Evolutionary conservation across 345 rosid species (phyloP), one percentile per base, ranked within the genome.

Genomic region (Linum lewisii): DNA sequence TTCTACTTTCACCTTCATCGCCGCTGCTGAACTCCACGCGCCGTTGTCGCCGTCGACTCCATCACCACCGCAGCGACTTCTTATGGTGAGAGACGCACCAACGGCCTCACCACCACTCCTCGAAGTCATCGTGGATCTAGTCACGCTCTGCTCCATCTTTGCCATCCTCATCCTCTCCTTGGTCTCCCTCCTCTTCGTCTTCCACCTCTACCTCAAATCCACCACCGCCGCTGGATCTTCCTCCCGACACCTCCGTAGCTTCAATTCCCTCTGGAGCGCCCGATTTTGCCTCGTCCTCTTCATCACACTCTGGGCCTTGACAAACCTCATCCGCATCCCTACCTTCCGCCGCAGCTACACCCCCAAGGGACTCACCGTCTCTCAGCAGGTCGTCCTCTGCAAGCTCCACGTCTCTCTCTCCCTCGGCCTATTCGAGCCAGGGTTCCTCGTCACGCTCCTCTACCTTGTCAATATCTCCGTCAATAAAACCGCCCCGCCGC

Each of bases 241-340:
- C 59, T 72, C 80, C 26, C 72, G 51, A 21, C 73, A 73, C 56
- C 65, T 86, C 18, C 73, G 72, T 26, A 65, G 60, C 18, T 83
- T 86, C 68, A 81, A 81, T 63, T 67, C 89, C 42, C 87, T 83
- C 18, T 86, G 87, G 89, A 66, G 77, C 56, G 81, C 81, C 63
- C 75, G 88, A 2, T 76, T 78, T 25, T 78, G 83, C 24, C 80
- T 83, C 21, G 80, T 83, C 60, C 24, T 69, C 57, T 70, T 79
- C 67, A 67, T 77, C 62, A 24, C 63, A 11, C 67, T 81, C 13
- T 83, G 89, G 89, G 63, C 77, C 11, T 42, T 79, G 24, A 67
- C 44, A 58, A 82, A 81, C 66, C 58, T 73, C 52, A 63, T 79
- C 24, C 84, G 80, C 32, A 24, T 75, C 9, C 86, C 84, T 25